A percentile compares a stretch with the other conserved stretches of the same genome.
These are phyloP conservation scores for Hypoxylon crocopeplum DNA, from an alignment of 495 filamentous ascomycete genomes.

Conservation along the genomic window DNA sequence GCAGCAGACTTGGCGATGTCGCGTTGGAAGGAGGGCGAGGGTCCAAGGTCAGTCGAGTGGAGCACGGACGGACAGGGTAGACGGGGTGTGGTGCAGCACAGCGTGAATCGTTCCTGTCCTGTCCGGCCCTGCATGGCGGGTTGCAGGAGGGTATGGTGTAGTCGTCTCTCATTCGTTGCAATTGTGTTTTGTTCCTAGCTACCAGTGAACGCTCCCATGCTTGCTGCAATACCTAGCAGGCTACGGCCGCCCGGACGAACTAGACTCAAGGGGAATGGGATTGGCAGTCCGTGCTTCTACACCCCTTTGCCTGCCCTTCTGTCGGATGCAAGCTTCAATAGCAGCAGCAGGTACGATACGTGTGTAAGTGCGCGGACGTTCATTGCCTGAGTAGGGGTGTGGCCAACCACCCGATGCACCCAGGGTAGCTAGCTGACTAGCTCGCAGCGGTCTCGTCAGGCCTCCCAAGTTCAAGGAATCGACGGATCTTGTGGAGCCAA, in stretches of 20 bases:
- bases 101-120: slow-evolving; percentile 41
- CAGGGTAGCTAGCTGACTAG: slow-evolving; percentile 9
- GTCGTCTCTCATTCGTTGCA: slow-evolving; percentile 26
- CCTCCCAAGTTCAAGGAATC: slow-evolving; percentile 25
- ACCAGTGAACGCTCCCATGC: slow-evolving; percentile 16
- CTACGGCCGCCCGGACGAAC: slow-evolving; percentile 15
- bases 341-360: slow-evolving; percentile 10
- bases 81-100: slow-evolving; percentile 28
- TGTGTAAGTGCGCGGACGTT: slow-evolving; percentile 16
- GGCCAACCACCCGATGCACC: slow-evolving; percentile 8
- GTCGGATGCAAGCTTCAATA: slow-evolving; percentile 6
- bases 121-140: slow-evolving; percentile 36
- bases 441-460: slow-evolving; percentile 19
- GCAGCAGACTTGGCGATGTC: slow-evolving; percentile 34
- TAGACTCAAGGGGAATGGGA: slow-evolving; percentile 20
- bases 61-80: slow-evolving; percentile 22
- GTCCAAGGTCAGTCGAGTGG: slow-evolving; percentile 16
- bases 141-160: slow-evolving; percentile 27
- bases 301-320: slow-evolving; percentile 7
- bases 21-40: slow-evolving; percentile 30
- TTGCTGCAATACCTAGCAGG: slow-evolving; percentile 20
- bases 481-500: slow-evolving; percentile 37
- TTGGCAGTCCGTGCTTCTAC: slow-evolving; percentile 23
- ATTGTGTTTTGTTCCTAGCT: slow-evolving; percentile 34
- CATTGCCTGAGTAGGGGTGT: slow-evolving; percentile 18